Base-by-base conservation (phyloP, 148 eudicot species). In the Linanthus parryae region DNA sequence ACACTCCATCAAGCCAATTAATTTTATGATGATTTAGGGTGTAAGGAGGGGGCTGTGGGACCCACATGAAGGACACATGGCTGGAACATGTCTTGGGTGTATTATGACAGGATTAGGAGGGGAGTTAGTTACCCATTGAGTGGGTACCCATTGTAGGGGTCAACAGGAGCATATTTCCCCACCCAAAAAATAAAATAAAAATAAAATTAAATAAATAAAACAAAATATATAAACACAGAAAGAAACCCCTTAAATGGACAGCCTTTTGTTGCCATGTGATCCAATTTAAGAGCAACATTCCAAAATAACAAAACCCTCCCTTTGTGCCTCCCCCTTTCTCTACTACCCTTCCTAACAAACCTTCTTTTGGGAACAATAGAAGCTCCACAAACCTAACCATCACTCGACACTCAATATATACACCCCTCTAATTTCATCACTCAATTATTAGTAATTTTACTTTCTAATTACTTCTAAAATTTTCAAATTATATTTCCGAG, bases 211-310 rank as follows among this genome's bases (percentile, higher is more conserved):
- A 8, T 18, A 3, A 44, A 23, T 21, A 15, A 22, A 1, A 12
- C 7, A 25, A 30, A 24, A n/a, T 37, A 9, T n/a, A n/a, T n/a
- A 31, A 31, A 10, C 35, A 31, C 35, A 31, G 10, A 10, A 31
- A 31, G 10, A 10, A 31, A 31, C 23, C 31, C 20, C 41, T 53
- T 53, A 53, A 53, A 53, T 53, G 36, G 71, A 65, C 73, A 68
- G 40, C 52, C 56, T 68, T n/a, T n/a, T 62, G 66, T 72, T 63
- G 54, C 66, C 84, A 82, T 78, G 84, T 82, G 84, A 68, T 16
- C 40, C 56, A 60, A 75, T 67, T 82, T 57, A 82, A 82, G 73
- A 62, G 81, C 88, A 56, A 64, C 53, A 63, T 73, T 68, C 74
- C 74, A 68, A 73, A 68, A 35, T 35, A 41, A 38, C 70, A 51